These are phyloP conservation scores for Radiomyces spectabilis DNA, from an alignment of 192 early-diverging fungal genomes.

Conservation along the genomic window DNA sequence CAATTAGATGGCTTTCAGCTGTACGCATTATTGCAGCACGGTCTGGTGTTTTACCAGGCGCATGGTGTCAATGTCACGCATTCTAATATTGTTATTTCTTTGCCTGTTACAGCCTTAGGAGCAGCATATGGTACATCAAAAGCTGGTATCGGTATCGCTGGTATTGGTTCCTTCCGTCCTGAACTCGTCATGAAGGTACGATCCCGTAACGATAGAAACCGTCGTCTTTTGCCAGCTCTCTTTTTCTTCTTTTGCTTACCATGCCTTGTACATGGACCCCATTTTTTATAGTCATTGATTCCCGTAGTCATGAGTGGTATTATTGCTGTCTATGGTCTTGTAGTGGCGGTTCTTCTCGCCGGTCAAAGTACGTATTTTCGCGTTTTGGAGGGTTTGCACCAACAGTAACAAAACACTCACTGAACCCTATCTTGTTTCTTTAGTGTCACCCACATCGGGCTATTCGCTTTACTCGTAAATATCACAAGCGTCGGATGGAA, in stretches of 20 bases:
- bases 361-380: constrained; percentile 58
- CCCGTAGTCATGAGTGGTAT: constrained; percentile 99
- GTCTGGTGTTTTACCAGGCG: background rate
- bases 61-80: background rate
- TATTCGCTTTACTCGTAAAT: constrained; percentile 41
- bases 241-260: background rate
- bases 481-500: background rate
- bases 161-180: constrained; percentile 90
- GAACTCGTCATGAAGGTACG: constrained; percentile 77
- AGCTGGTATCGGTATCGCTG: constrained; percentile 93
- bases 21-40: constrained; percentile 22
- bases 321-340: constrained; percentile 96
- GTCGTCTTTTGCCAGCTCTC: background rate
- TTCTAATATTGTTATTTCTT: background rate
- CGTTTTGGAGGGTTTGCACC: too few species aligned
- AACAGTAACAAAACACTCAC: constrained; percentile 36
- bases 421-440: constrained; percentile 4
- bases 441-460: constrained; percentile 12
- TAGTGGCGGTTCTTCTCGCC: constrained; percentile 87
- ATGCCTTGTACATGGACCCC: background rate
- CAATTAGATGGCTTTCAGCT: constrained; percentile 60
- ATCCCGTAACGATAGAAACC: background rate
- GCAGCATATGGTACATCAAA: constrained; percentile 98
- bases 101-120: constrained; percentile 61
- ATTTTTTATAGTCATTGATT: constrained; percentile 54